Evolutionary conservation across 1,139 yeast species (phyloP).

Genomic region (Candida labiduridarum): DNA sequence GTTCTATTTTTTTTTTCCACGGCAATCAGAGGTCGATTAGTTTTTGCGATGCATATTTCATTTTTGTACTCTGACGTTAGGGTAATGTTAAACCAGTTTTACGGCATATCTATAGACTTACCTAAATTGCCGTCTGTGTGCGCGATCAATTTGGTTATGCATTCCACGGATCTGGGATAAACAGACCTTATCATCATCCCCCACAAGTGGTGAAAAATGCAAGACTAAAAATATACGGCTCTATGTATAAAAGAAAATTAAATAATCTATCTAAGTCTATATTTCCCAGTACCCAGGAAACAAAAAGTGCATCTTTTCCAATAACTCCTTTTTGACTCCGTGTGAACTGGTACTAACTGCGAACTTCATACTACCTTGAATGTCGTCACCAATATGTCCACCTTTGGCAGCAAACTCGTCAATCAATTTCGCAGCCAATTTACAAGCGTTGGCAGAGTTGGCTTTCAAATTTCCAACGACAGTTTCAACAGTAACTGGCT

Average conservation of each 20-base stretch:
- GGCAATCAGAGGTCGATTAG: no score
- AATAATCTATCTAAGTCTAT: conserved; percentile 5
- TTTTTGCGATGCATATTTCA: no score
- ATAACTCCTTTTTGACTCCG: conserved; percentile 72
- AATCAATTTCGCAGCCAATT: conserved; percentile 69
- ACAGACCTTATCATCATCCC: no score
- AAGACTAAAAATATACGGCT: background rate
- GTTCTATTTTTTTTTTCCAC: no score
- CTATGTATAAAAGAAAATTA: background rate
- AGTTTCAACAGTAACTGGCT: conserved; percentile 95
- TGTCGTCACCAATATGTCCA: conserved; percentile 60
- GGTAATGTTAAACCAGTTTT: background rate
- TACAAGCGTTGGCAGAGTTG: conserved; percentile 84
- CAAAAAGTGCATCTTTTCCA: conserved; percentile 79
- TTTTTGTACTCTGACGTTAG: background rate
- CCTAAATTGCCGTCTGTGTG: background rate
- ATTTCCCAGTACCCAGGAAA: conserved; percentile 87
- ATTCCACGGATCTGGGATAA: no score
- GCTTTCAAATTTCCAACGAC: conserved; percentile 90
- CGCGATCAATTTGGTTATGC: background rate
- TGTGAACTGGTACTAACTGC: conserved; percentile 80
- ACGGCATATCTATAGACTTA: background rate
- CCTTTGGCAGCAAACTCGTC: conserved; percentile 65
- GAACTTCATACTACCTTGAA: conserved; percentile 76
- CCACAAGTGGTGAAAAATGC: no score